These are phyloP conservation scores for Nevesoporus exiguus DNA, from an alignment of 768 basidiomycete genomes.

Conservation along the genomic window DNA sequence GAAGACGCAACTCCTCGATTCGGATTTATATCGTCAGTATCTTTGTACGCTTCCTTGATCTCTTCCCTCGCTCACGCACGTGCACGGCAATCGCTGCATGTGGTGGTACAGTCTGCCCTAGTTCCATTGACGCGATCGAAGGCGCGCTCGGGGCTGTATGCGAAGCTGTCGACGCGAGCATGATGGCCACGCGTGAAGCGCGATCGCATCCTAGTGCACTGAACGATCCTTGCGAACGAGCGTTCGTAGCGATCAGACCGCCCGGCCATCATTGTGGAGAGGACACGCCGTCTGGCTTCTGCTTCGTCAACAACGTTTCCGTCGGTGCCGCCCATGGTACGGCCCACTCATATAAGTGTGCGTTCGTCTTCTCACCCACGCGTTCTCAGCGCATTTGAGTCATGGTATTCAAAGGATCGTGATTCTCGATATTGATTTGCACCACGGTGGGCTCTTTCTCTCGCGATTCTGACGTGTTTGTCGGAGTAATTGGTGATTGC, in stretches of 20 bases:
- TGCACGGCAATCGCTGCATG: not conserved
- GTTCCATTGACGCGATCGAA: slow-evolving; percentile 72
- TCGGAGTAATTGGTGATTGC: not conserved
- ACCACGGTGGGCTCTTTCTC: slow-evolving; percentile 20
- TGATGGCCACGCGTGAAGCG: slow-evolving; percentile 28
- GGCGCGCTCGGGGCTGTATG: slow-evolving; percentile 82
- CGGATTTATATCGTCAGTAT: slow-evolving; percentile 78
- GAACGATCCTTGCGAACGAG: slow-evolving; percentile 34
- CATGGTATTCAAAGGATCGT: slow-evolving; percentile 76
- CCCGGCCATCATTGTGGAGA: slow-evolving; percentile 96
- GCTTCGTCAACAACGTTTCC: slow-evolving; percentile 92
- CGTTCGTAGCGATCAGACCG: slow-evolving; percentile 84
- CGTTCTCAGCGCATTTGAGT: slow-evolving; percentile 66
- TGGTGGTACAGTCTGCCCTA: slow-evolving; percentile 60
- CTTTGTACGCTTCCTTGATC: not conserved
- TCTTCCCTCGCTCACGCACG: not conserved
- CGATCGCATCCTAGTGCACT: slow-evolving; percentile 7
- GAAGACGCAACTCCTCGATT: slow-evolving; percentile 68
- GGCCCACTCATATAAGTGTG: slow-evolving; percentile 8
- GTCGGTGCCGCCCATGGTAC: slow-evolving; percentile 88
- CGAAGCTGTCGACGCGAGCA: slow-evolving; percentile 78
- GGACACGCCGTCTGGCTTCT: slow-evolving; percentile 87
- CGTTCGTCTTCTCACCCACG: not conserved
- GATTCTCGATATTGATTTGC: slow-evolving; percentile 77
- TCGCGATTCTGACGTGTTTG: not conserved